Base-by-base conservation (phyloP, 2,329 filamentous ascomycete species). In the Fusarium avenaceum region DNA sequence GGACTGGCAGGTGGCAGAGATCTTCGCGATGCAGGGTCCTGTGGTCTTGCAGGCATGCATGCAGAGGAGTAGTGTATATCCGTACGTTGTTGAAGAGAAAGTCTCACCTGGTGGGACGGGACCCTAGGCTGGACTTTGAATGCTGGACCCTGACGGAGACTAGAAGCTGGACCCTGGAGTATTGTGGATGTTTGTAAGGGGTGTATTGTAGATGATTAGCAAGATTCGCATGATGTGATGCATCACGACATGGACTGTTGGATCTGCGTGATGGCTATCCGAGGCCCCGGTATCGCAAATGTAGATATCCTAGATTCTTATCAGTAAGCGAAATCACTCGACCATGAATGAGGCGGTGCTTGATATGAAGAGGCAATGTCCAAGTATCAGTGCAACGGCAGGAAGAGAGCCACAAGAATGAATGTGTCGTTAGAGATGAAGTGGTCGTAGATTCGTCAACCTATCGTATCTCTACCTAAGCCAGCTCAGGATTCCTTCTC, bases 21-120 rank as follows among this genome's bases (percentile, higher is more conserved):
- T 59, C n/a, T 61, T 62, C 14, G 4, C 22, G 38, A 56, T 63
- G 57, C 43, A 63, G 59, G 59, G 40, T 42, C 52, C n/a, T 46
- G 33, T n/a, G 33, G 33, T 35, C 33, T 35, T n/a, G 35, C n/a
- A n/a, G 9, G n/a, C 7, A n/a, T 33, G 22, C 24, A 17, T 46
- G 45, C 6, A 32, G 28, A 20, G 51, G 30, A 49, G 22, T 19
- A 2, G 53, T 51, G 38, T 24, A 13, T 30, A 30, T 30, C 28
- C 28, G 49, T 33, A 63, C 49, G 30, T 22, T 5, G 35, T 26
- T 40, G 44, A 28, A 8, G 19, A 8, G 7, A 54, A 56, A 24
- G 39, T 49, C 42, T 57, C 60, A 63, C 60, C 57, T 33, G 60
- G 60, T 49, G 30, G 19, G 39, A 11, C 38, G 57, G 45, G 33